Evolutionary conservation across 495 filamentous ascomycete genomes (phyloP).

Genomic region (Trichoderma gamsii): DNA sequence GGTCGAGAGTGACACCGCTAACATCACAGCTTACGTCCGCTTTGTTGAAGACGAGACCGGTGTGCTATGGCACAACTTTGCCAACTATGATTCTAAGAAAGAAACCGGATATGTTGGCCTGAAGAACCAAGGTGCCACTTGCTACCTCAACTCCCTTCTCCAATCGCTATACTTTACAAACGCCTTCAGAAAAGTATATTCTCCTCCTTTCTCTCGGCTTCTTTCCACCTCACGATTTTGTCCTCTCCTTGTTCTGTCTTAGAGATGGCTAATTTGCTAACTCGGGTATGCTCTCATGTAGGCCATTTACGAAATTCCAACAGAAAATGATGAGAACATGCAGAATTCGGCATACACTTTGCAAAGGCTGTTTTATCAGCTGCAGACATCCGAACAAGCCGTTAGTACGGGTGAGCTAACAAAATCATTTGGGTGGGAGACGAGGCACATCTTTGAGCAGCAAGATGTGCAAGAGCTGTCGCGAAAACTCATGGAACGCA

Average conservation of each 20-base stretch:
- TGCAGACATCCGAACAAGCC: slow-evolving; percentile 74
- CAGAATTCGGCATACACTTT: slow-evolving; percentile 89
- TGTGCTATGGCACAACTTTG: slow-evolving; percentile 98
- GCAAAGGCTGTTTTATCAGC: slow-evolving; percentile 87
- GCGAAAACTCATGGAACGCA: slow-evolving; percentile 89
- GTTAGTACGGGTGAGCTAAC: slow-evolving; percentile 92
- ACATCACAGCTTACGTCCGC: slow-evolving; percentile 87
- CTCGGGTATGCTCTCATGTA: slow-evolving; percentile 25
- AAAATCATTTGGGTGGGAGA: slow-evolving; percentile 95
- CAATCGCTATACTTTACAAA: slow-evolving; percentile 98
- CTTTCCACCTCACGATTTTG: background rate
- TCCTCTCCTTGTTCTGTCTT: background rate
- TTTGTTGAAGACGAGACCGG: slow-evolving; percentile 95
- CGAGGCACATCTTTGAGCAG: slow-evolving; percentile 95
- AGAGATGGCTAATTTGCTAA: slow-evolving; percentile 1
- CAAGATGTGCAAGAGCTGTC: slow-evolving; percentile 98
- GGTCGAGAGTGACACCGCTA: slow-evolving; percentile 79
- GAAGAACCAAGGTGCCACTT: slow-evolving; percentile 96
- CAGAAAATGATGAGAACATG: slow-evolving; percentile 69
- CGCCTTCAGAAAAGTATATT: slow-evolving; percentile 78
- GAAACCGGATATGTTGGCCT: slow-evolving; percentile 96
- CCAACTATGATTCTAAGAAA: slow-evolving; percentile 97
- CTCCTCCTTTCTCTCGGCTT: background rate
- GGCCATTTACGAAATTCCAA: slow-evolving; percentile 96
- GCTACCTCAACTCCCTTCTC: slow-evolving; percentile 94